Evolutionary conservation across 345 rosid genomes (phyloP), one percentile per base, ranked within the genome.

Genomic region (Hibiscus trionum): DNA sequence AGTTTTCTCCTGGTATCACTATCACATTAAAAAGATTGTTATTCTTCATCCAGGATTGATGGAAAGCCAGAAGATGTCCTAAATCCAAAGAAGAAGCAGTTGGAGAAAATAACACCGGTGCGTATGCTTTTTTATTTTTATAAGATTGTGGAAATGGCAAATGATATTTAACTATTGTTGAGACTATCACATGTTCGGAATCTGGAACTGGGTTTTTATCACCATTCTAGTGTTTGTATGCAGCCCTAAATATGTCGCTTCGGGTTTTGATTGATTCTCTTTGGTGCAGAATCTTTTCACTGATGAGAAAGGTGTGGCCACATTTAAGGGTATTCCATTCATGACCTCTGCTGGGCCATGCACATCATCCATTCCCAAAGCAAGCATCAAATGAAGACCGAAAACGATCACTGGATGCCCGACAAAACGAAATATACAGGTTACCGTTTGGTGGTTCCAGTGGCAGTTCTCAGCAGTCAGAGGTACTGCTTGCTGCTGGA

Each of bases 21-120:
- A 37, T 67, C 2, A 39, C 12, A 27, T 67, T 0, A 10, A 1
- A 14, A 47, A 66, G 31, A 12, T 27, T 67, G 26, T 58, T 33
- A 59, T 63, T 46, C 52, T 59, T 82, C 52, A 16, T 85, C 0
- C 66, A 90, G 97, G 88, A 79, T 91, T 61, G 97, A 94, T 76
- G 97, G 97, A 46, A 92, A 91, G 87, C 90, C 97, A n/a, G 98
- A 92, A 84, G 98, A 89, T 60, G 87, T 90, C 55, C 80, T 91
- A 71, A 95, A 95, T 82, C 99, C 97, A 5, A 95, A 95, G 79
- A 94, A 90, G 86, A 94, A 91, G 88, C 97, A 90, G 78, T 80
- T 95, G 77, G 99, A 95, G 80, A 90, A 92, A 83, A 90, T 95
- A 78, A 86, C 97, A 65, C 97, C 88, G 81, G 97, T 92, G 90